Evolutionary conservation across 306 rosid species (phyloP), one percentile per base, ranked within the genome.

Genomic region (Medicago ruthenica): DNA sequence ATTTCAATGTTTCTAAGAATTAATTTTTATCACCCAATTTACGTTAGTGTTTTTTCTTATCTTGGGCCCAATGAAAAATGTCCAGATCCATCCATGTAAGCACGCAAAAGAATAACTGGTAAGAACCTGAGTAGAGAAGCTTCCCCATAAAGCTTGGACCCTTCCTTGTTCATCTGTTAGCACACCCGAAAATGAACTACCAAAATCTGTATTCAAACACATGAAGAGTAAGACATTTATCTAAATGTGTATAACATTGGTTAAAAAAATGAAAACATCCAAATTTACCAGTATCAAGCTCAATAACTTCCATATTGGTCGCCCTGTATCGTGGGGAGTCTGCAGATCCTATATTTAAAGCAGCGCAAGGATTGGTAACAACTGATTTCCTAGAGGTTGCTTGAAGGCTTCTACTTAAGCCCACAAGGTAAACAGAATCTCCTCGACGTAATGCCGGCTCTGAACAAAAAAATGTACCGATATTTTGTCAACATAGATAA

Each of bases 71-170:
- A 54, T 53, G n/a, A 74, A 60, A 72, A 48, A 34, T 13, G 20
- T 20, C 58, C 44, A 62, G 58, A 75, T 63, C 67, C 39, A 47
- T 42, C 62, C 63, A 55, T 12, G 44, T 15, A 61, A 39, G 34
- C 36, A 71, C 67, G 61, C 45, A 61, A 39, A 17, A 73, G 67
- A 79, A 75, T 79, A 59, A 75, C 44, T 36, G 37, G 57, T 85
- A 78, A 75, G 79, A 86, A 95, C 98, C 97, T 95, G 98, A 81
- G 96, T 92, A 27, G 98, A 95, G 86, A 95, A 95, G 94, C 97
- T 95, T 86, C 96, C 98, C 98, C 98, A 95, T 74, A 95, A 79
- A 67, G 98, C 97, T 85, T 83, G 95, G 78, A 95, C 97, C 86
- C 91, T 90, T 81, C 97, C 98, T 58, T 80, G 89, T 88, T 92